Percentiles rank a stretch among this genome's conserved stretches.
Evolutionary conservation across 129 eudicot genomes (phyloP).

Genomic region (Lactuca sativa): DNA sequence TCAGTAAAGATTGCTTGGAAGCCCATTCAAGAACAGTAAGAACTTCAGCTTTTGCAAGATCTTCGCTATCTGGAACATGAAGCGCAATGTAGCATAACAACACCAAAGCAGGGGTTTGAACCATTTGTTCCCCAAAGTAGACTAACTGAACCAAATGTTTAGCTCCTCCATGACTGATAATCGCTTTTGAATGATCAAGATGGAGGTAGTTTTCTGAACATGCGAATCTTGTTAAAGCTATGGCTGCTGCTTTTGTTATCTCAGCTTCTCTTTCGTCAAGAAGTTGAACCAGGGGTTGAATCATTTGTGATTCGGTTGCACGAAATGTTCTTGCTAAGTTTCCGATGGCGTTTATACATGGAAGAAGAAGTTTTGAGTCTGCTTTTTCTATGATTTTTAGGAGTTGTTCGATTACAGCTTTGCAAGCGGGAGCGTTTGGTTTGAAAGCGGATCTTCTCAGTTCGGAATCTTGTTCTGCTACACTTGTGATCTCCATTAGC

Average conservation of each 20-base stretch:
- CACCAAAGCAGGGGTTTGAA: constrained; percentile 34
- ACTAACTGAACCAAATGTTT: constrained; percentile 41
- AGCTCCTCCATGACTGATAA: constrained; percentile 37
- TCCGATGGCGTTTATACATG: constrained; percentile 40
- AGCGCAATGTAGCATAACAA: constrained; percentile 40
- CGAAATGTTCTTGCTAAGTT: constrained; percentile 44
- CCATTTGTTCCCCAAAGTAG: constrained; percentile 45
- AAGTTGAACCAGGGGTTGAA: constrained; percentile 41
- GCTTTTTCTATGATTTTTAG: constrained; percentile 33
- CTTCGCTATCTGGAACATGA: constrained; percentile 41
- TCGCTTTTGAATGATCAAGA: constrained; percentile 39
- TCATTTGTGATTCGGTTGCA: constrained; percentile 42
- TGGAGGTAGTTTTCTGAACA: constrained; percentile 41
- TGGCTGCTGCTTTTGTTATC: constrained; percentile 31
- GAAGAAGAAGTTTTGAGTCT: constrained; percentile 39
- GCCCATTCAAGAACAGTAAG: constrained; percentile 50
- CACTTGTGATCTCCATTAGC: constrained; percentile 49
- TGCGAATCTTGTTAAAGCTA: constrained; percentile 35
- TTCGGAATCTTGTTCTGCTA: constrained; percentile 45
- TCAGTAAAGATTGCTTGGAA: constrained; percentile 31
- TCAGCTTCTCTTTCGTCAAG: constrained; percentile 42
- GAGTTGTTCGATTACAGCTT: constrained; percentile 41
- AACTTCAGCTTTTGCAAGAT: constrained; percentile 42
- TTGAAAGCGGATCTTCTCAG: constrained; percentile 37
- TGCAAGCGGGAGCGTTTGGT: constrained; percentile 44